phyloP scores from a whole-genome alignment of 495 filamentous ascomycete species.

The Hamigera avellanea region DNA sequence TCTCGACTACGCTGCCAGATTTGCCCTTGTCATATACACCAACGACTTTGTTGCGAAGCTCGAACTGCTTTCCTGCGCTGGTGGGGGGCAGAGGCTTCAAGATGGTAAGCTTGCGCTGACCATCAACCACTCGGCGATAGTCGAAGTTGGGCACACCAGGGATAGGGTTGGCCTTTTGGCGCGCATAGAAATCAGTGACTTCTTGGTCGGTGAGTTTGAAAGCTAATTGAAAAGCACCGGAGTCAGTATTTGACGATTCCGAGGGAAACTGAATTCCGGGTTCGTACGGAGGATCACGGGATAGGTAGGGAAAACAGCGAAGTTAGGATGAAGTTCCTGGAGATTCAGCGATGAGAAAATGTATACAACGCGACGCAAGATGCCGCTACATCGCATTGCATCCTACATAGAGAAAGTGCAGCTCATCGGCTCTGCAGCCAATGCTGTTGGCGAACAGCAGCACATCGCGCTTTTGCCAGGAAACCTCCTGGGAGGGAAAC shows the following conservation, averaged over 20 bases:
- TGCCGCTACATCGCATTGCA: background rate
- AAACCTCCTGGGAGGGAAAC: conserved; percentile 58
- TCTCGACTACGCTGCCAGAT: conserved; percentile 70
- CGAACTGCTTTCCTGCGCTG: conserved; percentile 60
- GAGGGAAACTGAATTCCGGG: background rate
- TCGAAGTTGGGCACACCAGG: conserved; percentile 73
- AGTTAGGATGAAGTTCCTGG: conserved; percentile 72
- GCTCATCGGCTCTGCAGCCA: conserved; percentile 69
- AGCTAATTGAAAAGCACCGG: conserved; percentile 27
- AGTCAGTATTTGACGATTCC: conserved; percentile 1
- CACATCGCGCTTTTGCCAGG: conserved; percentile 78
- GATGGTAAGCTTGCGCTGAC: conserved; percentile 70
- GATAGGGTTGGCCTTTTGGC: conserved; percentile 45
- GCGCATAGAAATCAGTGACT: conserved; percentile 77
- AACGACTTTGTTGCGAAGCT: conserved; percentile 66
- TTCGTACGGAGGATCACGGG: conserved; percentile 64
- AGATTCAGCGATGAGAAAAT: conserved; percentile 1
- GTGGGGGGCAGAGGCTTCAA: conserved; percentile 66
- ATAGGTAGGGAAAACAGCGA: conserved; percentile 80
- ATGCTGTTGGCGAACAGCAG: conserved; percentile 83
- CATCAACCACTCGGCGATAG: conserved; percentile 62
- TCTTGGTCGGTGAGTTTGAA: conserved; percentile 73
- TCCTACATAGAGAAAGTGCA: conserved; percentile 80
- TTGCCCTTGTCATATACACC: conserved; percentile 92
- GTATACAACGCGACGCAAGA: background rate